Conservation (phyloP, 2,329 filamentous ascomycete genomes). For the Rhinocladiella mackenziei region DNA sequence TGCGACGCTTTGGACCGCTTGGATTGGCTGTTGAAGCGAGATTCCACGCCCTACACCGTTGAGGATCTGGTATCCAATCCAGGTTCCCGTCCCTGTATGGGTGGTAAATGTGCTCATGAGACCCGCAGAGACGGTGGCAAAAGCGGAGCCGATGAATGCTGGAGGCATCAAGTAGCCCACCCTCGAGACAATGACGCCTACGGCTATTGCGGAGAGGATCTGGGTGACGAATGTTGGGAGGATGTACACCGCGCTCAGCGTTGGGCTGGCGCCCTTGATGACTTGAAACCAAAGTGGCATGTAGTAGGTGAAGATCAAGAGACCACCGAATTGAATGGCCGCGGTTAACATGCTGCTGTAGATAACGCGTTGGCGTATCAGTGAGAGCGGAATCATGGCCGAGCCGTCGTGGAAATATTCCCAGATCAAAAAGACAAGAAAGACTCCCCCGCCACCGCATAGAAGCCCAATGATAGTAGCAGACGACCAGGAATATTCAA, state of each 20-base stretch:
- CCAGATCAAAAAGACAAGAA: constrained; percentile 34
- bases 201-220: constrained; percentile 16
- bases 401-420: constrained; percentile 22
- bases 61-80: constrained; percentile 35
- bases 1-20: constrained; percentile 27
- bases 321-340: constrained; percentile 34
- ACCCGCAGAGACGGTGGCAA: constrained; percentile 34
- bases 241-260: constrained; percentile 25
- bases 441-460: constrained; percentile 28
- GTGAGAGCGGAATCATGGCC: constrained; percentile 28
- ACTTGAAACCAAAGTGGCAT: constrained; percentile 47
- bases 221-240: constrained; percentile 27
- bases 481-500: constrained; percentile 25
- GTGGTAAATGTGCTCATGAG: constrained; percentile 34
- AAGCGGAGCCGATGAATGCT: constrained; percentile 30
- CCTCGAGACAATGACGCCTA: constrained; percentile 24
- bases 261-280: constrained; percentile 36
- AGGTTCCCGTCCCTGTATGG: constrained; percentile 25
- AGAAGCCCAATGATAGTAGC: constrained; percentile 31
- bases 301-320: constrained; percentile 33
- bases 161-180: constrained; percentile 37
- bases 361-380: constrained; percentile 20
- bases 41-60: constrained; percentile 27
- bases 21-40: constrained; percentile 31
- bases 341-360: constrained; percentile 17